phyloP scores from a whole-genome alignment of 345 rosid species.

The Eucalyptus curtisii region DNA sequence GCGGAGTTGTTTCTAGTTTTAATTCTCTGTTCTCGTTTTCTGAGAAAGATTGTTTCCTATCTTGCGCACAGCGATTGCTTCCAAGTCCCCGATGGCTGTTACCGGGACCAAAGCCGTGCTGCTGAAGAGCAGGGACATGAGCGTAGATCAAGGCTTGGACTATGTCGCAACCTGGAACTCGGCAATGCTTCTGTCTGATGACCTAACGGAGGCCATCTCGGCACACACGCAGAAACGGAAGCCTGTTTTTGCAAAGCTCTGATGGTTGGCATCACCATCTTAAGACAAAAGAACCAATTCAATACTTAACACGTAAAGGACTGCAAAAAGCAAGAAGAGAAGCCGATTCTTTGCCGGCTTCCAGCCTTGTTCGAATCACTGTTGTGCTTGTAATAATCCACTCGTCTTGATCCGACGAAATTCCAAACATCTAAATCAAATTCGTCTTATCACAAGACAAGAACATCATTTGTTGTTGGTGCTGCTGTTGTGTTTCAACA shows the following conservation, averaged over 20 bases:
- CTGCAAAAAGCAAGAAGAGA: not conserved
- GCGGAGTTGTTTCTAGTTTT: not conserved
- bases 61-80: no score
- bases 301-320: not conserved
- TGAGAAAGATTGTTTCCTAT: not conserved
- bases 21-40: not conserved
- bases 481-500: not conserved
- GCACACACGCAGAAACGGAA: constrained; percentile 41
- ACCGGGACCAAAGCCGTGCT: no score
- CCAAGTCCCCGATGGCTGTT: no score
- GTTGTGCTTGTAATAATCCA: not conserved
- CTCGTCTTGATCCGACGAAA: not conserved
- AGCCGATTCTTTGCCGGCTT: not conserved
- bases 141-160: no score
- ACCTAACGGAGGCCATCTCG: constrained; percentile 48
- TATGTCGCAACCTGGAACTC: constrained; percentile 67
- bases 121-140: no score
- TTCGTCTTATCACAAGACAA: not conserved
- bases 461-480: not conserved
- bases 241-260: constrained; percentile 64
- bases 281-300: not conserved
- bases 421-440: not conserved
- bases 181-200: constrained; percentile 57
- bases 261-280: not conserved
- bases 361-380: not conserved